Base-by-base conservation (phyloP, 225 moss, liverwort and hornwort species). In the Marchantia polymorpha region DNA sequence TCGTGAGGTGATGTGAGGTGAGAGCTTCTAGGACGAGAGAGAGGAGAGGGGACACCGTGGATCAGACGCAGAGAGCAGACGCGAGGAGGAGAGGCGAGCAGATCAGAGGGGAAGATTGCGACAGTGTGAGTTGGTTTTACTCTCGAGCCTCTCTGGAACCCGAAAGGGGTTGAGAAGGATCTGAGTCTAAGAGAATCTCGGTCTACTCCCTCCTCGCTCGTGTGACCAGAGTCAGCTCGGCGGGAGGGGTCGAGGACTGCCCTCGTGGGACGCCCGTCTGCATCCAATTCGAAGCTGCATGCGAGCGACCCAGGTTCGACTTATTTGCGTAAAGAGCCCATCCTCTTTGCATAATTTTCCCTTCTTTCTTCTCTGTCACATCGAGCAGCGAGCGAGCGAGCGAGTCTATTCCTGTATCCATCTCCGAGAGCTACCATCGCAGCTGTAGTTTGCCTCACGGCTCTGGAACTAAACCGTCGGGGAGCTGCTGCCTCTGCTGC, bases 101-200 rank as follows among this genome's bases (percentile, higher is more conserved):
- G 63, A 63, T 2, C 3, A 39, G 39, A 39, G 19, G 5, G 19
- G 56, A 1, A 1, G 67, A 67, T 67, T 27, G 31, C 30, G 67
- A 67, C 67, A 67, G 31, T 67, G 67, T 67, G 67, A 30, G 29
- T 67, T 67, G 10, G 67, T 67, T 67, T 67, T 30, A 67, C 67
- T 63, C 67, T 5, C 14, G 0, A 7, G 6, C 15, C n/a, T 27
- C n/a, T 27, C 13, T 39, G 15, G 15, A 13, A 3, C 15, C 25
- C 12, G 2, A 12, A 67, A 67, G 30, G 30, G 67, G 30, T 27
- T 13, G 10, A 39, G 13, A 39, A 67, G 25, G 12, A 12, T 27
- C 29, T 0, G 13, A 67, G 30, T 30, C 67, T 67, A 12, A 27
- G 30, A 17, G 67, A 17, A 39, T 12, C 12, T 63, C 17, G 11